Conservation (phyloP, 768 basidiomycete species). For the Myochromella boudieri region DNA sequence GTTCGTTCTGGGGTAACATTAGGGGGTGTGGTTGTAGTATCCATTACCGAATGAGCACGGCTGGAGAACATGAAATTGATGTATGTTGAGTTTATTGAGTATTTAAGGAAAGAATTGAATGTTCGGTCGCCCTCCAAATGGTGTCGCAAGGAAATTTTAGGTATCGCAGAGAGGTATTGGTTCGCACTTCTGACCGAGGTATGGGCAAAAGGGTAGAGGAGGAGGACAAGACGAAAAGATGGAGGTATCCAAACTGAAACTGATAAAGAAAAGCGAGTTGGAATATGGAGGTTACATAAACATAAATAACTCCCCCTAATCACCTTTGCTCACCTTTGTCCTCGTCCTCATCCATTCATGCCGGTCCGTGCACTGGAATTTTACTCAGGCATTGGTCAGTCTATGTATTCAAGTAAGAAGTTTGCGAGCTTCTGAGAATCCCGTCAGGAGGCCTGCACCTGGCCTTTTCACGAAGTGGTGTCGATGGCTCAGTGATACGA, state of each 20-base stretch:
- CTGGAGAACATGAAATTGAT: slow-evolving; percentile 10
- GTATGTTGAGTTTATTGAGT: slow-evolving; percentile 1
- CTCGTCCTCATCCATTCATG: slow-evolving; percentile 18
- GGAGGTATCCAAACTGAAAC: slow-evolving; percentile 14
- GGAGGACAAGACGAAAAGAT: slow-evolving; percentile 13
- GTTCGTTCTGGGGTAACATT: slow-evolving; percentile 4
- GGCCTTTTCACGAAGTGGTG: slow-evolving; percentile 54
- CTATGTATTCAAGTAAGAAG: not conserved
- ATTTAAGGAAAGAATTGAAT: slow-evolving; percentile 7
- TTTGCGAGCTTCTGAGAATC: slow-evolving; percentile 1
- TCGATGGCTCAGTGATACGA: slow-evolving; percentile 48
- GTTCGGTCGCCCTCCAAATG: slow-evolving; percentile 9
- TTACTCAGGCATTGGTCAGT: slow-evolving; percentile 76
- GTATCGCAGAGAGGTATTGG: slow-evolving; percentile 11
- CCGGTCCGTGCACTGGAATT: slow-evolving; percentile 56
- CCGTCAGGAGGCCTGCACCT: slow-evolving; percentile 68
- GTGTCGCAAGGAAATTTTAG: slow-evolving; percentile 12
- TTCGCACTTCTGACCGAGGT: slow-evolving; percentile 4
- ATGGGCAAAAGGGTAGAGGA: slow-evolving; percentile 6
- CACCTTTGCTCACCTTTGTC: too few species aligned
- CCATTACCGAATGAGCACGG: slow-evolving; percentile 6
- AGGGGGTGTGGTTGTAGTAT: slow-evolving; percentile 2
- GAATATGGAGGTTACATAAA: slow-evolving; percentile 13
- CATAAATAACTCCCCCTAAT: too few species aligned
- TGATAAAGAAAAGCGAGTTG: slow-evolving; percentile 21